Evolutionary conservation across 1,139 yeast species (phyloP).

Genomic region (Hansenula sp.): DNA sequence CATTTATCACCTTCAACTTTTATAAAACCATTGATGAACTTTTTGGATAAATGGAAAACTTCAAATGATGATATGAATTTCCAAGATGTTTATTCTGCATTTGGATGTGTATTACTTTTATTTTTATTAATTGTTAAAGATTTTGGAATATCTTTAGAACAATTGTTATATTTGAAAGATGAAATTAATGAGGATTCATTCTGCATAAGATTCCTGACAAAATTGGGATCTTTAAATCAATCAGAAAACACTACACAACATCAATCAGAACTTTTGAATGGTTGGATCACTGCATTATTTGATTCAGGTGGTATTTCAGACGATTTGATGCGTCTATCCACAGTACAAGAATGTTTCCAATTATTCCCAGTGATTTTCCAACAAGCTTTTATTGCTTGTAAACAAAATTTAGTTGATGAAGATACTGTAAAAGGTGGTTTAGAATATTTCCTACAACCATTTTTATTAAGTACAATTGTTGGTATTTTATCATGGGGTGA

Average conservation of each 20-base stretch:
- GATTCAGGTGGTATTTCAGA: slow-evolving; percentile 88
- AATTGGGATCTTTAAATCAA: slow-evolving; percentile 19
- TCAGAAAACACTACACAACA: slow-evolving; percentile 8
- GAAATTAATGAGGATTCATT: slow-evolving; percentile 16
- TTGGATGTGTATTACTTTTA: slow-evolving; percentile 55
- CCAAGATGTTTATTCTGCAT: slow-evolving; percentile 66
- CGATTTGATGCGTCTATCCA: slow-evolving; percentile 63
- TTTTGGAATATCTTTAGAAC: slow-evolving; percentile 36
- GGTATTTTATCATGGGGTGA: slow-evolving; percentile 37
- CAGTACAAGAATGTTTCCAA: slow-evolving; percentile 63
- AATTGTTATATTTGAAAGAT: slow-evolving; percentile 18
- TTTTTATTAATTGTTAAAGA: slow-evolving; percentile 40
- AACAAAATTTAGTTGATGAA: slow-evolving; percentile 46
- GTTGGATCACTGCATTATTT: slow-evolving; percentile 79
- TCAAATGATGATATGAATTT: slow-evolving; percentile 50
- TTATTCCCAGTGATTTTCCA: slow-evolving; percentile 71
- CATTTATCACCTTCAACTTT: slow-evolving; percentile 22
- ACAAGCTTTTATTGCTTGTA: slow-evolving; percentile 65
- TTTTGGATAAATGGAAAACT: slow-evolving; percentile 29
- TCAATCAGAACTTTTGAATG: slow-evolving; percentile 44
- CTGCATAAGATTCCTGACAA: slow-evolving; percentile 18
- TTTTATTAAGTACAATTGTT: slow-evolving; percentile 41
- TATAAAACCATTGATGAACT: slow-evolving; percentile 27
- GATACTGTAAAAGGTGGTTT: slow-evolving; percentile 52
- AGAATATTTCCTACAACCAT: slow-evolving; percentile 63